A percentile compares a stretch with the other conserved stretches of the same genome.
Evolutionary conservation across 768 basidiomycete species (phyloP).

Genomic region (Boletus coccyginus): DNA sequence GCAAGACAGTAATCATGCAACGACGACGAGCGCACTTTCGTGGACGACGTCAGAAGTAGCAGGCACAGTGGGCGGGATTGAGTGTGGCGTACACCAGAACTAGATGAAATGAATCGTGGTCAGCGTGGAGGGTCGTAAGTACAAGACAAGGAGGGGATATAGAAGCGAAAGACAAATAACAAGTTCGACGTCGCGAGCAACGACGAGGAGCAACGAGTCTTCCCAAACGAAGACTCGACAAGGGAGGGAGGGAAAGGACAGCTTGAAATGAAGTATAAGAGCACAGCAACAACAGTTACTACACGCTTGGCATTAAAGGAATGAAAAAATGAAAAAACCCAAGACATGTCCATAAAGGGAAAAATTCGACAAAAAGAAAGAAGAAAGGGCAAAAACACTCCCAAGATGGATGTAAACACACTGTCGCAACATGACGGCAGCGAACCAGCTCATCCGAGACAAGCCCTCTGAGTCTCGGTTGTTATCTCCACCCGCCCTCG

Average conservation of each 20-base stretch:
- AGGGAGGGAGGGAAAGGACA: conserved; percentile 21
- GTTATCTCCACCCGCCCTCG: conserved; percentile 18
- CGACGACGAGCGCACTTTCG: conserved; percentile 38
- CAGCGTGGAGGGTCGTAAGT: conserved; percentile 36
- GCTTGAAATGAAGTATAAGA: conserved; percentile 33
- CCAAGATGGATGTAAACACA: conserved; percentile 2
- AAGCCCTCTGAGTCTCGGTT: conserved; percentile 15
- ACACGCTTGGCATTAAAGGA: conserved; percentile 14
- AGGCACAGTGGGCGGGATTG: conserved; percentile 32
- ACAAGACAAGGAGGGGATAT: conserved; percentile 24
- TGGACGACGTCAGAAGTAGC: conserved; percentile 31
- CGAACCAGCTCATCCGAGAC: conserved; percentile 29
- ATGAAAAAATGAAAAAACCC: conserved; percentile 2
- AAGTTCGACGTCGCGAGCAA: conserved; percentile 20
- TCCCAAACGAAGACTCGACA: conserved; percentile 24
- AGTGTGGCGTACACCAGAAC: conserved; percentile 30
- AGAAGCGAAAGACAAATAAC: conserved; percentile 17
- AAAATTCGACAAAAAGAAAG: conserved; percentile 1
- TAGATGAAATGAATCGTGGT: conserved; percentile 37
- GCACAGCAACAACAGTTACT: conserved; percentile 23
- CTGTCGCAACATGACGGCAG: conserved; percentile 23
- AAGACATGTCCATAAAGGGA: conserved; percentile 20
- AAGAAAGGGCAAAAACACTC: neutral
- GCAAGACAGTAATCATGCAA: conserved; percentile 41
- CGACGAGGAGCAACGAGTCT: conserved; percentile 25